These are phyloP conservation scores for Phytophthora nicotianae DNA, from an alignment of 352 stramenopile genomes.

Conservation along the genomic window DNA sequence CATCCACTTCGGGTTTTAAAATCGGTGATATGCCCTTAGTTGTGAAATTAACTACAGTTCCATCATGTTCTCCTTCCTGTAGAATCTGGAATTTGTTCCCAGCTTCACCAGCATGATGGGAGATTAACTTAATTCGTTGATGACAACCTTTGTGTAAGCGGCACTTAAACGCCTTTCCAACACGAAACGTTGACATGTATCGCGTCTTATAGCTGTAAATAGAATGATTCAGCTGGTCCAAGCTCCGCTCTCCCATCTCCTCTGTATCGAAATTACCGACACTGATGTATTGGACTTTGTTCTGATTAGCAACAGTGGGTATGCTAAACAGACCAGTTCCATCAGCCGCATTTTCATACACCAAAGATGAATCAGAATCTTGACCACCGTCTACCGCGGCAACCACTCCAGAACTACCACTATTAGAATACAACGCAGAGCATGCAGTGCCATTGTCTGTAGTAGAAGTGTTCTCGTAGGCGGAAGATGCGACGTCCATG, in stretches of 20 bases:
- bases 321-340: background rate
- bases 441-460: too few relatives aligned
- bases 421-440: background rate
- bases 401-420: background rate
- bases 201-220: background rate
- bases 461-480: background rate
- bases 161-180: background rate
- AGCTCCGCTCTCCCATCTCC: background rate
- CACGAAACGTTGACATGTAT: background rate
- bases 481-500: background rate
- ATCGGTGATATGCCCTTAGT: slow-evolving; percentile 1
- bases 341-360: background rate
- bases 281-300: background rate
- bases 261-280: background rate
- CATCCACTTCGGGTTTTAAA: slow-evolving; percentile 13
- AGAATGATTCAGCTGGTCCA: background rate
- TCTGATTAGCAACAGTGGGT: background rate
- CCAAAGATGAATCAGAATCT: background rate
- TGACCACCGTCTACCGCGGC: too few relatives aligned
- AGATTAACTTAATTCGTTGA: background rate
- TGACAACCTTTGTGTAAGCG: background rate
- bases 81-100: slow-evolving; percentile 8
- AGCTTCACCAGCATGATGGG: background rate
- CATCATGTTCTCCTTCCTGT: slow-evolving; percentile 1
- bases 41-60: background rate